phyloP scores from a whole-genome alignment of 2,329 filamentous ascomycete species.

The Passalora sequoiae region DNA sequence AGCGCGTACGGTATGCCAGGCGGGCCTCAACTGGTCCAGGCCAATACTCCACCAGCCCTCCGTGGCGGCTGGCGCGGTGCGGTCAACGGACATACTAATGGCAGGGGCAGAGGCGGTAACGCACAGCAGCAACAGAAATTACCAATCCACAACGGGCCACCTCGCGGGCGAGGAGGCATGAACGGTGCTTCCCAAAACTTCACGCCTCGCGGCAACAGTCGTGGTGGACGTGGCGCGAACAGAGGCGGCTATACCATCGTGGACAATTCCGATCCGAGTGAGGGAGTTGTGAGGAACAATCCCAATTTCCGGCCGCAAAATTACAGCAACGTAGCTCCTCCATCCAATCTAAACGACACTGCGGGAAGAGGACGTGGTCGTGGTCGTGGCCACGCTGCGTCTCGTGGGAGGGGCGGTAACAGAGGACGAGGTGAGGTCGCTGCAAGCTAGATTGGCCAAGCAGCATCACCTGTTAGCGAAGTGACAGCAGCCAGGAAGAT shows the following conservation, averaged over 20 bases:
- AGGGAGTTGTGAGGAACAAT: conserved; percentile 52
- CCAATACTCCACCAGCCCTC: conserved; percentile 53
- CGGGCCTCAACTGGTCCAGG: conserved; percentile 57
- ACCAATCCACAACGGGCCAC: conserved; percentile 10
- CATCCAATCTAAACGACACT: conserved; percentile 51
- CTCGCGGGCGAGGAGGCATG: conserved; percentile 37
- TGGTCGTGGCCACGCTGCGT: conserved; percentile 19
- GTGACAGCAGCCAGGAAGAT: too few species aligned
- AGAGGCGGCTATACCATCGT: conserved; percentile 43
- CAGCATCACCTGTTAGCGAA: too few species aligned
- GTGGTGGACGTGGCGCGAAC: conserved; percentile 28
- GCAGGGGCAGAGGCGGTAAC: conserved; percentile 25
- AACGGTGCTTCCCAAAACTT: conserved; percentile 25
- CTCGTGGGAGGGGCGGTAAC: conserved; percentile 21
- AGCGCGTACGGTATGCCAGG: conserved; percentile 52
- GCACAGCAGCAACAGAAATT: conserved; percentile 21
- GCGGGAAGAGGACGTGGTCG: conserved; percentile 26
- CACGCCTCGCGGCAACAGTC: conserved; percentile 25
- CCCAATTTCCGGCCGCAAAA: conserved; percentile 52
- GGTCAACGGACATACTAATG: conserved; percentile 44
- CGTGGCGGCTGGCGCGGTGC: conserved; percentile 56
- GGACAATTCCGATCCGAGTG: conserved; percentile 48
- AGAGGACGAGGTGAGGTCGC: conserved; percentile 8
- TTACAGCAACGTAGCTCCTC: conserved; percentile 54
- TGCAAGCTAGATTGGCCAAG: conserved; percentile 5